Base-by-base conservation (phyloP, 2,329 filamentous ascomycete genomes). In the Botrytis tulipae region DNA sequence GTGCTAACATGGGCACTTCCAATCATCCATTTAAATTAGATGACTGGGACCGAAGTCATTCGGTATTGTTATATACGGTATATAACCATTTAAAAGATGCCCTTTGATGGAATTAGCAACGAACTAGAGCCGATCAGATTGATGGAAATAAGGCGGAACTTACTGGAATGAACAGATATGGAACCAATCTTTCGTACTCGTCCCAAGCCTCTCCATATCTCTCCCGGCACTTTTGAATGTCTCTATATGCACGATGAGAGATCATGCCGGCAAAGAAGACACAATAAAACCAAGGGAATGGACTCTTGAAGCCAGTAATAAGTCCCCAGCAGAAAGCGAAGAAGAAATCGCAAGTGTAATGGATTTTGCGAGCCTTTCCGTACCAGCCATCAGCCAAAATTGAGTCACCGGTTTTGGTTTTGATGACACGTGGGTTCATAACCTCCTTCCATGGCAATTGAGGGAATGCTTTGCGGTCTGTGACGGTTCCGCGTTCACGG, bases 201-300 rank as follows among this genome's bases (percentile, higher is more conserved):
- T 84, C 84, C 93, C 93, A 97, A 20, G 92, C 90, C 76, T 93
- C 91, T 35, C 93, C 93, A 82, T 97, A 97, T 86, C 93, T 94
- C 78, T 86, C 85, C 72, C 88, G 87, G 83, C 93, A 97, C 76
- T 90, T 87, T 81, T 92, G 86, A 74, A 95, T 93, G 80, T 97
- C 93, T 74, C 93, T 87, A 76, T 85, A 85, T 7, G 93, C 91
- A 74, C 93, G 91, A 82, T 97, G 93, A 16, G 90, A 85, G 79
- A 96, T 95, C 93, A 95, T 95, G 77, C 84, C 83, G 29, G 86
- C 85, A 82, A 97, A 97, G 85, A 97, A 97, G 51, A 92, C 82
- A 0, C 93, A 92, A 81, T 97, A 95, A 83, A 97, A 96, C 93
- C 93, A 97, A 1, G 93, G 93, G 83, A 95, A 95, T 0, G 93